Conservation (phyloP, 441 rosid species). For the Metrosideros polymorpha region DNA sequence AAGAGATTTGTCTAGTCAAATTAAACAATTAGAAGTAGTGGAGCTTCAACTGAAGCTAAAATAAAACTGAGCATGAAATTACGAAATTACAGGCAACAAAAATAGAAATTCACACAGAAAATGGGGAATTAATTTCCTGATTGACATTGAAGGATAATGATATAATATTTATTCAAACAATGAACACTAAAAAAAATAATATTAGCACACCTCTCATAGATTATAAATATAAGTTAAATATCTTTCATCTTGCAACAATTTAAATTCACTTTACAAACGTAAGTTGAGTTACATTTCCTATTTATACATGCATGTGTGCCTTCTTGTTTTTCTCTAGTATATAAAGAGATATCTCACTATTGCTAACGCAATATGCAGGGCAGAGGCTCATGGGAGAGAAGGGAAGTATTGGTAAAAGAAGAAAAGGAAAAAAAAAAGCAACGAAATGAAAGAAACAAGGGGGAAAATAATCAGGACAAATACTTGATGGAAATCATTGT, state of each 20-base stretch:
- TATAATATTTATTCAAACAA: not conserved
- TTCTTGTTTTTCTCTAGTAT: not conserved
- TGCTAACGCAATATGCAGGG: not conserved
- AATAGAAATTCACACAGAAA: not conserved
- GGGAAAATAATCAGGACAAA: not conserved
- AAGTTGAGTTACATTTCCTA: not conserved
- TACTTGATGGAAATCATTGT: not conserved
- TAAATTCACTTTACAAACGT: not conserved
- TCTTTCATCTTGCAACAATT: not conserved
- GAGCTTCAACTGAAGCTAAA: not conserved
- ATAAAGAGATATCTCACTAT: not conserved
- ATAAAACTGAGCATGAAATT: not conserved
- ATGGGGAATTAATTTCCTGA: not conserved
- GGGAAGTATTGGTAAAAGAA: not conserved
- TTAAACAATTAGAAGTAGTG: not conserved
- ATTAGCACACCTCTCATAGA: not conserved
- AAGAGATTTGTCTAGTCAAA: not conserved
- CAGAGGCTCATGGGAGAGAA: not conserved
- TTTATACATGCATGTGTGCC: not conserved
- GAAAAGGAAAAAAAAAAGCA: not conserved
- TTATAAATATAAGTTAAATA: not conserved
- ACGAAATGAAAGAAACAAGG: not conserved
- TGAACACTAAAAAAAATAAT: not conserved
- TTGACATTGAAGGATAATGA: not conserved
- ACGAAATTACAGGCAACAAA: not conserved